These are phyloP conservation scores for Candida parachauliodes DNA, from an alignment of 805 yeast genomes.

Conservation along the genomic window DNA sequence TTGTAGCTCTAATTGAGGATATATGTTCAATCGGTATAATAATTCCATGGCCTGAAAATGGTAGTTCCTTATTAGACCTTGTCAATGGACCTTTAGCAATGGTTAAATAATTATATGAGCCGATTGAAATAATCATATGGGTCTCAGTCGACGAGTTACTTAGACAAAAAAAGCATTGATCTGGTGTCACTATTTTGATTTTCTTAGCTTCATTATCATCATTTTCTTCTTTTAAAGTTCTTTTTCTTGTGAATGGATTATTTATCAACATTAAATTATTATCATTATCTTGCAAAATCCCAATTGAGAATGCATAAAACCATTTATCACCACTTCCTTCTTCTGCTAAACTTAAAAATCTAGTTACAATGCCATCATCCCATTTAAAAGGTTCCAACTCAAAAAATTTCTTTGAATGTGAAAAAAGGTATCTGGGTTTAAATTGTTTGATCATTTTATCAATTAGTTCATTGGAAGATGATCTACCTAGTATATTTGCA, in stretches of 20 bases:
- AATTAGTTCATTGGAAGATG: slow-evolving; percentile 23
- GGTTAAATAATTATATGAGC: slow-evolving; percentile 62
- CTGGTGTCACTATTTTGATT: slow-evolving; percentile 48
- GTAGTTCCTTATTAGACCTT: slow-evolving; percentile 40
- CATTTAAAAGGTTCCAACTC: slow-evolving; percentile 61
- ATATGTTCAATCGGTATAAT: slow-evolving; percentile 76
- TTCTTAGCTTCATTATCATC: slow-evolving; percentile 16
- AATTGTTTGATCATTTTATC: slow-evolving; percentile 43
- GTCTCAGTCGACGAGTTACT: slow-evolving; percentile 74
- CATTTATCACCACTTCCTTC: slow-evolving; percentile 56
- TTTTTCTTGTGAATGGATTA: slow-evolving; percentile 25
- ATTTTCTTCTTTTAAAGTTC: slow-evolving; percentile 12
- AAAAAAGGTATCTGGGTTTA: slow-evolving; percentile 67
- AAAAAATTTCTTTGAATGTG: slow-evolving; percentile 49
- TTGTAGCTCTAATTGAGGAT: slow-evolving; percentile 31
- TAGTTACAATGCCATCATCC: slow-evolving; percentile 45
- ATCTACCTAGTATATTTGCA: slow-evolving; percentile 44
- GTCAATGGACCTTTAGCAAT: slow-evolving; percentile 85
- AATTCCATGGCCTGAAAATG: slow-evolving; percentile 78
- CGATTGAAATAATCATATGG: slow-evolving; percentile 79
- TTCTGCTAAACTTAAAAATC: slow-evolving; percentile 64
- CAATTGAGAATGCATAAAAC: slow-evolving; percentile 66
- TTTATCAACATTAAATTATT: slow-evolving; percentile 10
- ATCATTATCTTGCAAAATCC: slow-evolving; percentile 10
- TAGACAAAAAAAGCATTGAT: slow-evolving; percentile 76